These are phyloP conservation scores for Meyerozyma carpophila DNA, from an alignment of 1,139 yeast species.

Conservation along the genomic window DNA sequence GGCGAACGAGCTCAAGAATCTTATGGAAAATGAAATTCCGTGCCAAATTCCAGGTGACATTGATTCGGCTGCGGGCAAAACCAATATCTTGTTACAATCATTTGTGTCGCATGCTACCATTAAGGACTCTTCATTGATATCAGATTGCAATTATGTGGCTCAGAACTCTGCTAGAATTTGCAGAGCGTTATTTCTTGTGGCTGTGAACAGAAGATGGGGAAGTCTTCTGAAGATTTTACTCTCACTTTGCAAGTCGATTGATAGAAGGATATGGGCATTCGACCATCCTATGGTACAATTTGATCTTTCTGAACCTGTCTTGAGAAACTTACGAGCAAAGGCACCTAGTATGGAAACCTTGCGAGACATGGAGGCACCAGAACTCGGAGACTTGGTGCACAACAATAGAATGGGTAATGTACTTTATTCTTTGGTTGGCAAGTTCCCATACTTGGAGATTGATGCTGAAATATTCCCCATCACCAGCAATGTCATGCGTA, in stretches of 20 bases:
- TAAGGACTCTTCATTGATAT: constrained; percentile 72
- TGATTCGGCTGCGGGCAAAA: constrained; percentile 78
- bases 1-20: constrained; percentile 57
- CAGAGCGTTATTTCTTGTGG: constrained; percentile 82
- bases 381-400: constrained; percentile 86
- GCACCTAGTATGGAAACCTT: constrained; percentile 66
- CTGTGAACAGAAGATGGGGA: constrained; percentile 90
- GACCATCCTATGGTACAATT: constrained; percentile 90
- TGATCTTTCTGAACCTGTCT: constrained; percentile 64
- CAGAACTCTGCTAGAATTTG: constrained; percentile 93
- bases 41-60: constrained; percentile 81
- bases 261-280: constrained; percentile 80
- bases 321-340: constrained; percentile 58
- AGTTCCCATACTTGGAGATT: constrained; percentile 69
- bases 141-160: constrained; percentile 91
- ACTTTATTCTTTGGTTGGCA: constrained; percentile 54
- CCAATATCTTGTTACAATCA: constrained; percentile 82
- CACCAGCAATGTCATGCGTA: constrained; percentile 78
- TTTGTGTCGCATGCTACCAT: constrained; percentile 73
- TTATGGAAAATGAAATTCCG: constrained; percentile 59
- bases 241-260: constrained; percentile 80
- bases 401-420: constrained; percentile 68
- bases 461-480: constrained; percentile 89
- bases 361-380: constrained; percentile 68
- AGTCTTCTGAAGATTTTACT: constrained; percentile 66